These are phyloP conservation scores for Fusarium fujikuroi DNA, from an alignment of 2,329 filamentous ascomycete genomes.

Conservation along the genomic window DNA sequence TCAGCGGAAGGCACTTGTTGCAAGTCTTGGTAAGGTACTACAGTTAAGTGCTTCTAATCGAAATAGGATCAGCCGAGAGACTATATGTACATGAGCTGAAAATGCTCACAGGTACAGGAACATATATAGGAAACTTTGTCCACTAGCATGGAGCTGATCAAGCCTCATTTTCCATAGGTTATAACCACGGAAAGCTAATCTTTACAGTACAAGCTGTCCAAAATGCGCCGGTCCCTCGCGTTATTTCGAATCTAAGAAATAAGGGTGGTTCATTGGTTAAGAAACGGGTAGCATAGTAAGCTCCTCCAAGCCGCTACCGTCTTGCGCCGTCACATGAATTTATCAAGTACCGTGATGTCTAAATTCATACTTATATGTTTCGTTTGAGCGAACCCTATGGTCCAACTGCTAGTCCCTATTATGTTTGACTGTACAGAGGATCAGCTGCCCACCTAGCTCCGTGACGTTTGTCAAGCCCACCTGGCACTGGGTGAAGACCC, in stretches of 20 bases:
- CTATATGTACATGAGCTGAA: neutral
- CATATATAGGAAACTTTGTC: neutral
- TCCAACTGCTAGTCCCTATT: neutral
- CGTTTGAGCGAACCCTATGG: neutral
- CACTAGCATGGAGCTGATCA: neutral
- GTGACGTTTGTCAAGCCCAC: neutral
- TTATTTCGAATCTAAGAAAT: neutral
- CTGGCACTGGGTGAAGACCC: neutral
- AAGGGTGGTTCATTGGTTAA: neutral
- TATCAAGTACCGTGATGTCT: neutral
- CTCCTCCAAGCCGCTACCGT: neutral
- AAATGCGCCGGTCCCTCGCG: neutral
- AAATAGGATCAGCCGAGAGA: neutral
- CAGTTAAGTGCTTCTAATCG: neutral
- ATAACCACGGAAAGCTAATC: neutral
- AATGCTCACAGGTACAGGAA: neutral
- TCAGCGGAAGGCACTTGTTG: neutral
- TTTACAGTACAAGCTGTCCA: neutral
- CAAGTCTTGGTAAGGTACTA: neutral
- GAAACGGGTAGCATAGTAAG: neutral
- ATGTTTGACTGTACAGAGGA: neutral
- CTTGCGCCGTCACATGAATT: neutral
- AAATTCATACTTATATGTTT: neutral
- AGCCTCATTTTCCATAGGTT: neutral
- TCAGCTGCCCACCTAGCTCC: neutral